Base-by-base conservation (phyloP, 768 basidiomycete genomes). In the Tricholoma saponaceum region DNA sequence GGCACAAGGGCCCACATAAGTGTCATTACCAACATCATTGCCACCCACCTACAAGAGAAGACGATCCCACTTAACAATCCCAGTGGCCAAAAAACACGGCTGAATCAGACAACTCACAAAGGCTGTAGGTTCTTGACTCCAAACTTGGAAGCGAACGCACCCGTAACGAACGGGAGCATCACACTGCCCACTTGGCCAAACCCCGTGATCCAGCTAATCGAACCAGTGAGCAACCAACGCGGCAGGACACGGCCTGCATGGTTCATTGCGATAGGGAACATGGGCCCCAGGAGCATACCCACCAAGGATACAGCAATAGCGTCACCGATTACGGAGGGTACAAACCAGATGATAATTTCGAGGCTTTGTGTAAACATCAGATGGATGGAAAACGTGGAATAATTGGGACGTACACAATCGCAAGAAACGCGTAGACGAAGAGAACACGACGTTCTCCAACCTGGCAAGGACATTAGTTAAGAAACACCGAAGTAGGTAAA, bases 241-340 rank as follows among this genome's bases (percentile, higher is more conserved):
- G 92, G 92, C 12, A 95, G 70, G 53, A 92, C 76, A 3, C 83
- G 78, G 4, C 83, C 79, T 0, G 86, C 74, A 44, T 88, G 81
- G 65, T 87, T 89, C 83, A 93, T 85, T 5, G 83, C 77, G 46
- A 89, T 81, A 0, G 87, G 87, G 65, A 86, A 90, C 73, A 90
- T 82, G 2, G 88, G 89, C 0, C 87, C 90, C n/a, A 92, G 74
- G 18, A n/a, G n/a, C n/a, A n/a, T n/a, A n/a, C n/a, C n/a, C n/a
- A 89, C 72, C 47, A 89, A 62, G 1, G 86, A 79, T 20, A 90
- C 77, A 0, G 85, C 82, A 2, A 90, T 74, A 2, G 82, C 89
- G 61, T 82, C 78, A 3, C 81, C 85, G 9, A 89, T 73, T 14
- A 90, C 72, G 4, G 83, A 85, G 23, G 85, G 85, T 0, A 84